Percentiles rank a stretch among this genome's conserved stretches.
These are phyloP conservation scores for Acidiella bohemica DNA, from an alignment of 495 filamentous ascomycete species.

Conservation along the genomic window DNA sequence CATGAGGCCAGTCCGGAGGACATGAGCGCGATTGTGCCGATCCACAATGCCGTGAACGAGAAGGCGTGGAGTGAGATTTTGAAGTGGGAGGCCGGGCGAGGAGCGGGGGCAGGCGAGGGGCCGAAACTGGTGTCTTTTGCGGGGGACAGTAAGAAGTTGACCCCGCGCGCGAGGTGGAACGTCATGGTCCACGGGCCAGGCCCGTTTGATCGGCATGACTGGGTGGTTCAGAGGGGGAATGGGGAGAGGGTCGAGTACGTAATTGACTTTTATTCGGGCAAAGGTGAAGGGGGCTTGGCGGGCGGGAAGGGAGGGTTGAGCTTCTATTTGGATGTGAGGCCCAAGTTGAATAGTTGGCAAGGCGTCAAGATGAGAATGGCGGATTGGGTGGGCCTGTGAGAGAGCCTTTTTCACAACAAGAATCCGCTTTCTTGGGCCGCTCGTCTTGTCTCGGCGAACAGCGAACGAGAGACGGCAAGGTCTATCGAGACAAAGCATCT, in stretches of 20 bases:
- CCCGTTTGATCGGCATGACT: slow-evolving; percentile 94
- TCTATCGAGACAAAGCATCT: too few species aligned
- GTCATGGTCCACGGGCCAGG: slow-evolving; percentile 55
- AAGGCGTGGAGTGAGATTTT: slow-evolving; percentile 32
- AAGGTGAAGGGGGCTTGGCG: slow-evolving; percentile 35
- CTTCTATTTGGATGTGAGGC: slow-evolving; percentile 90
- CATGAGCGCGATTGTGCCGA: slow-evolving; percentile 83
- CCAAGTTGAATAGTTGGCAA: slow-evolving; percentile 85
- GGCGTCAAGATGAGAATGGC: slow-evolving; percentile 71
- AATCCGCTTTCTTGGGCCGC: too few species aligned
- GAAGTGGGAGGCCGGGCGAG: slow-evolving; percentile 63
- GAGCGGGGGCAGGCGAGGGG: slow-evolving; percentile 56
- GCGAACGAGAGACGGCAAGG: too few species aligned
- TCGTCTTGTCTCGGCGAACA: too few species aligned
- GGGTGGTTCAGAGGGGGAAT: slow-evolving; percentile 90
- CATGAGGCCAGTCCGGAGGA: slow-evolving; percentile 47
- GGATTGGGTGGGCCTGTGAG: slow-evolving; percentile 34
- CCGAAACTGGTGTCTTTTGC: slow-evolving; percentile 74
- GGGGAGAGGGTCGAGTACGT: slow-evolving; percentile 85
- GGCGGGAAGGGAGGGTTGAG: slow-evolving; percentile 61
- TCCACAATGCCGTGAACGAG: slow-evolving; percentile 81
- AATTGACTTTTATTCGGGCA: slow-evolving; percentile 93
- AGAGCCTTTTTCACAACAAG: too few species aligned
- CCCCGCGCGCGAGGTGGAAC: slow-evolving; percentile 69
- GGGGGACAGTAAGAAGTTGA: slow-evolving; percentile 48